Percentiles rank a stretch among this genome's conserved stretches.
phyloP scores from a whole-genome alignment of 140 eudicot genomes.

The Flaveria floridana region DNA sequence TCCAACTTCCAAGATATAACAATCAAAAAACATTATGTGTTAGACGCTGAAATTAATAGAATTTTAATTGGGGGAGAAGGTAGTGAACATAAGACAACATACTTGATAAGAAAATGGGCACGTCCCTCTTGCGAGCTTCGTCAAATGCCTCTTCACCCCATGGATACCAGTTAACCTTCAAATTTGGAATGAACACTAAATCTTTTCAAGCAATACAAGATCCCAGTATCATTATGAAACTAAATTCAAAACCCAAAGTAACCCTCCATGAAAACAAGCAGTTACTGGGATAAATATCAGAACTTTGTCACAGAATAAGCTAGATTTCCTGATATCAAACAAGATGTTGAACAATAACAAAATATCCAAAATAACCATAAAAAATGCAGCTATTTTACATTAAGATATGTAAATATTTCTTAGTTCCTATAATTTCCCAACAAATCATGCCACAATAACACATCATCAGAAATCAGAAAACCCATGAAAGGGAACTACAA shows the following conservation, averaged over 20 bases:
- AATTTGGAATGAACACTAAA: slow-evolving; percentile 11
- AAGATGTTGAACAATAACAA: slow-evolving; percentile 17
- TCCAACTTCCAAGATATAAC: slow-evolving; percentile 63
- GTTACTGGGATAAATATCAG: not conserved
- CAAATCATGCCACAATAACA: slow-evolving; percentile 17
- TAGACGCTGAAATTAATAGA: slow-evolving; percentile 14
- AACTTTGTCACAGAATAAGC: slow-evolving; percentile 13
- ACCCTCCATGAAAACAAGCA: slow-evolving; percentile 8
- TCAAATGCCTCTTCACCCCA: slow-evolving; percentile 94
- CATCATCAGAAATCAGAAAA: not conserved
- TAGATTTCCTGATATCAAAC: slow-evolving; percentile 10
- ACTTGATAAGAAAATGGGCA: slow-evolving; percentile 93
- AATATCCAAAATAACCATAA: not conserved
- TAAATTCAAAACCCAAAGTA: not conserved
- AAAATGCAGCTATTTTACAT: slow-evolving; percentile 3
- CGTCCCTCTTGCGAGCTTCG: slow-evolving; percentile 80
- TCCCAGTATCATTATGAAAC: not conserved
- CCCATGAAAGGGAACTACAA: not conserved
- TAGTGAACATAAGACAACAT: slow-evolving; percentile 24
- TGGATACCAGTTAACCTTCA: slow-evolving; percentile 94
- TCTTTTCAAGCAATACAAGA: not conserved
- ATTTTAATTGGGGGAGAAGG: not conserved
- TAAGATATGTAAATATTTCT: slow-evolving; percentile 16
- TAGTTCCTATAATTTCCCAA: not conserved
- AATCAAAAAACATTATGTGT: slow-evolving; percentile 18